These are phyloP conservation scores for Cystofilobasidium macerans DNA, from an alignment of 768 basidiomycete species.

Conservation along the genomic window DNA sequence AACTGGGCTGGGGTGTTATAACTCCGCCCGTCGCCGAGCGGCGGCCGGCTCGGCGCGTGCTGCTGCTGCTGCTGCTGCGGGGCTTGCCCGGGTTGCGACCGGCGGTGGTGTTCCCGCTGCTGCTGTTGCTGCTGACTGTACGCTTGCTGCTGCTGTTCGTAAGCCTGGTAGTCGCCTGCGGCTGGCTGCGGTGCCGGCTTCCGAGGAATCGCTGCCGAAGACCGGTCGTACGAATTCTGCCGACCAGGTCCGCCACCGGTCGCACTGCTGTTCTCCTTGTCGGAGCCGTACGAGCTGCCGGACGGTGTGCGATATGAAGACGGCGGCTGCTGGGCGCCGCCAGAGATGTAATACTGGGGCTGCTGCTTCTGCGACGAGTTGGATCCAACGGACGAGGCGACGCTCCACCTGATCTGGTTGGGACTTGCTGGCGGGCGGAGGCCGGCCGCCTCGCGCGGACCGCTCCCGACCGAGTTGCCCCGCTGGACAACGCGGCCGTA, in stretches of 20 bases:
- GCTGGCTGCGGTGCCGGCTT: slow-evolving; percentile 25
- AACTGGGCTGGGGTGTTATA: neutral
- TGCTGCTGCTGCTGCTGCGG: neutral
- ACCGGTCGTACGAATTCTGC: slow-evolving; percentile 25
- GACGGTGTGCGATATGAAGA: slow-evolving; percentile 31
- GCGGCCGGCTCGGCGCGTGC: neutral
- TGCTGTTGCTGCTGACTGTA: slow-evolving; percentile 9
- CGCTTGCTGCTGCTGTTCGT: neutral
- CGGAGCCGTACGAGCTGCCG: slow-evolving; percentile 28
- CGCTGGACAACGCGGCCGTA: neutral
- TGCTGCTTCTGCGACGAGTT: slow-evolving; percentile 14
- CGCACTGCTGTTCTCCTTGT: slow-evolving; percentile 20
- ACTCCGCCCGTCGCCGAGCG: neutral
- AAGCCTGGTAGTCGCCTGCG: neutral
- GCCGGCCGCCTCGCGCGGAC: slow-evolving; percentile 31
- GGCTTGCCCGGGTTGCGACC: neutral
- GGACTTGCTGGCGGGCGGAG: slow-evolving; percentile 27
- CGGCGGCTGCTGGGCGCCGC: slow-evolving; percentile 11
- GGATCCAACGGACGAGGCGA: slow-evolving; percentile 31
- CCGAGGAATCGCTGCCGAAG: slow-evolving; percentile 25
- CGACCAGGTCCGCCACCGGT: slow-evolving; percentile 27
- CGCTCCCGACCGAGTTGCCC: slow-evolving; percentile 9
- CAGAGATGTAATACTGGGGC: slow-evolving; percentile 5
- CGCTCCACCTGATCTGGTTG: slow-evolving; percentile 32
- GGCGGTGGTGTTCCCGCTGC: neutral